A percentile compares a stretch with the other conserved stretches of the same genome.
These are phyloP conservation scores for Penicillium sp. DNA, from an alignment of 2,329 filamentous ascomycete genomes.

Conservation along the genomic window DNA sequence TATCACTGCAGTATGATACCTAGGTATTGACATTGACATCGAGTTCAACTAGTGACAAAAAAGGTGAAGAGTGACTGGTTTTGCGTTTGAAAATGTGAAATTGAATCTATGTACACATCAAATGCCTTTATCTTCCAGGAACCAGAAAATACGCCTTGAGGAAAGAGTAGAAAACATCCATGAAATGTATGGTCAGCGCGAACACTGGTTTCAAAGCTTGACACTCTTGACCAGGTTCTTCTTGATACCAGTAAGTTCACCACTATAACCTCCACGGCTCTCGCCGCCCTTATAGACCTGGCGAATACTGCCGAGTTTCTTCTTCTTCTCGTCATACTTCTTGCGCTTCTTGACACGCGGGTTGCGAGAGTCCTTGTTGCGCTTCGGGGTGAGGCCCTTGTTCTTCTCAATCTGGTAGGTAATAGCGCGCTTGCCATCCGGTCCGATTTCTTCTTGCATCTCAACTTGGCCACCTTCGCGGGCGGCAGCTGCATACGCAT, in stretches of 20 bases:
- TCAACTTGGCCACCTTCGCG: slow-evolving; percentile 59
- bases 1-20: too few relatives aligned
- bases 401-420: slow-evolving; percentile 96
- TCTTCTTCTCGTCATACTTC: slow-evolving; percentile 94
- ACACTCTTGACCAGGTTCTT: slow-evolving; percentile 87
- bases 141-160: slow-evolving; percentile 21
- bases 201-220: slow-evolving; percentile 62
- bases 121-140: slow-evolving; percentile 24
- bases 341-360: slow-evolving; percentile 97
- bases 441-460: slow-evolving; percentile 66
- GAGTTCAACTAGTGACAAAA: too few relatives aligned
- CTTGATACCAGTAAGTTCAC: slow-evolving; percentile 95
- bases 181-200: slow-evolving; percentile 16
- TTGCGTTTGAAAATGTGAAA: slow-evolving; percentile 15
- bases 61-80: too few relatives aligned
- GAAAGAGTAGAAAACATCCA: slow-evolving; percentile 17
- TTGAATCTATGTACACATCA: slow-evolving; percentile 25
- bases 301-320: slow-evolving; percentile 88
- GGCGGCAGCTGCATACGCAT: slow-evolving; percentile 55
- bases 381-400: slow-evolving; percentile 83
- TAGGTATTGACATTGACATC: too few relatives aligned
- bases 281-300: slow-evolving; percentile 82
- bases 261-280: slow-evolving; percentile 79
- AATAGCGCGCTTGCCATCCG: slow-evolving; percentile 88
- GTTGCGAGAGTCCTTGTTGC: slow-evolving; percentile 93